Evolutionary conservation across 495 filamentous ascomycete genomes (phyloP).

Genomic region (Penicillium dipodomyicola): DNA sequence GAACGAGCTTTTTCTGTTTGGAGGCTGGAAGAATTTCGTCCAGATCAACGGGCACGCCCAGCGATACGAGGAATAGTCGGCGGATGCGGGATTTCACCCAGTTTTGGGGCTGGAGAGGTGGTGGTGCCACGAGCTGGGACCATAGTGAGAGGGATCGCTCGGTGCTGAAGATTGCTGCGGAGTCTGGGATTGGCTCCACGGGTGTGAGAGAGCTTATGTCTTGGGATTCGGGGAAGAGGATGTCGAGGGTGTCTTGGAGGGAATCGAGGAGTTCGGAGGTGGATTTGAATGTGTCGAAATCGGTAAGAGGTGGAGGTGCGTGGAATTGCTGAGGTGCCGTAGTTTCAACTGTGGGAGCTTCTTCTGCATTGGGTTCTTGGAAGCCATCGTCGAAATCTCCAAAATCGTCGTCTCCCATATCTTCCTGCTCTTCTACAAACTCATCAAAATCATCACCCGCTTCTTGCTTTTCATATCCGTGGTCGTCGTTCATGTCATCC

Average conservation of each 20-base stretch:
- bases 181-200: slow-evolving; percentile 44
- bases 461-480: slow-evolving; percentile 32
- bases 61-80: slow-evolving; percentile 89
- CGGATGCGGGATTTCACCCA: slow-evolving; percentile 97
- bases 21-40: slow-evolving; percentile 95
- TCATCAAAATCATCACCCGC: slow-evolving; percentile 88
- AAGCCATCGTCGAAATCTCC: slow-evolving; percentile 89
- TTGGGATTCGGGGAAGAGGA: slow-evolving; percentile 53
- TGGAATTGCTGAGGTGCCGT: slow-evolving; percentile 38
- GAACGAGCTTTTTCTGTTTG: slow-evolving; percentile 95
- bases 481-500: slow-evolving; percentile 32
- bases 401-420: slow-evolving; percentile 68
- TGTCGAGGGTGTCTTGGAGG: slow-evolving; percentile 51
- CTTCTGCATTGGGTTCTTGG: slow-evolving; percentile 57
- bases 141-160: slow-evolving; percentile 82
- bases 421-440: slow-evolving; percentile 78
- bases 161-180: slow-evolving; percentile 51
- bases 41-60: slow-evolving; percentile 93
- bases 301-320: slow-evolving; percentile 63
- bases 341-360: slow-evolving; percentile 22
- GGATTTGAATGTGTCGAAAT: slow-evolving; percentile 63
- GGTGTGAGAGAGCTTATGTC: slow-evolving; percentile 41
- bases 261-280: slow-evolving; percentile 46
- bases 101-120: slow-evolving; percentile 91
- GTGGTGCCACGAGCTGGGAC: slow-evolving; percentile 93